Conservation (phyloP, 1,284 basidiomycete genomes). For the Coriolopsis trogii region DNA sequence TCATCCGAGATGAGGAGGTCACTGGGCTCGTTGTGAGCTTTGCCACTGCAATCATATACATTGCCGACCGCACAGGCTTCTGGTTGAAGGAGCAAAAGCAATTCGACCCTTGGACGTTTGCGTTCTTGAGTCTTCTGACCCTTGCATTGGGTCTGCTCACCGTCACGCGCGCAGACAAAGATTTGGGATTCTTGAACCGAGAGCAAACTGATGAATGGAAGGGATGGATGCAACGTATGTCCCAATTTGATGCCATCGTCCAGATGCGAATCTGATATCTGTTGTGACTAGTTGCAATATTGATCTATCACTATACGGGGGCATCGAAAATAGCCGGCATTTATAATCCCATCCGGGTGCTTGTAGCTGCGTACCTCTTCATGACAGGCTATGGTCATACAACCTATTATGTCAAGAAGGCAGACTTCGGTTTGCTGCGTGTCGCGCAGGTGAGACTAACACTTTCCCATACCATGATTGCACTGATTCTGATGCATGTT, state of each 20-base stretch:
- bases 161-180: constrained; percentile 73
- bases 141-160: constrained; percentile 66
- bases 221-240: constrained; percentile 93
- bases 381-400: constrained; percentile 80
- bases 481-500: neutral
- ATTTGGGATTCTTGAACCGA: constrained; percentile 85
- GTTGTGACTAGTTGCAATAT: constrained; percentile 67
- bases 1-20: constrained; percentile 42
- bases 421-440: constrained; percentile 79
- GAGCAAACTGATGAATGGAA: constrained; percentile 96
- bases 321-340: constrained; percentile 88
- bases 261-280: neutral
- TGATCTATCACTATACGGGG: constrained; percentile 88
- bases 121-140: constrained; percentile 54
- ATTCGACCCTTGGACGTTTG: constrained; percentile 72
- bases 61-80: constrained; percentile 80
- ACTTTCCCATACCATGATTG: too few relatives aligned
- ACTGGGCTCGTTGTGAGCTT: constrained; percentile 66
- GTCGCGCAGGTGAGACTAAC: constrained; percentile 62
- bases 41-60: constrained; percentile 67
- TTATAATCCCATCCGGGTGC: constrained; percentile 86
- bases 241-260: neutral
- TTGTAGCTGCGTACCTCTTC: constrained; percentile 88
- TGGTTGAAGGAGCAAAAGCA: constrained; percentile 90
- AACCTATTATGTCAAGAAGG: constrained; percentile 83